Base-by-base conservation (phyloP, 352 stramenopile species). In the Pythium rishiriense region DNA sequence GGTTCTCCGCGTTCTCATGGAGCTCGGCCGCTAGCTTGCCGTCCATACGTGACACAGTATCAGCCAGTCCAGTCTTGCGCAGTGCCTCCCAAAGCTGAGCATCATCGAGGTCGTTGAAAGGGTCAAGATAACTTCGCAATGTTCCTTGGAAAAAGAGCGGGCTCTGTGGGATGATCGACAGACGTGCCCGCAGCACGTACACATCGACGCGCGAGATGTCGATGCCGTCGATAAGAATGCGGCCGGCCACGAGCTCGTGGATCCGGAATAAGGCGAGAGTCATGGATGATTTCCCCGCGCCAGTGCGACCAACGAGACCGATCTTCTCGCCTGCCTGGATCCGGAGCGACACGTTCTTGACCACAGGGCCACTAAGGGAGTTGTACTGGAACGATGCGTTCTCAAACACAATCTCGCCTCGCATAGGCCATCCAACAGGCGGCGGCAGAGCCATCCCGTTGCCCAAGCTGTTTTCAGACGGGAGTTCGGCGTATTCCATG, bases 221-320 rank as follows among this genome's bases (percentile, higher is more conserved):
- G 11, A 70, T 33, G 35, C 49, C 67, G 37, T 77, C 70, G 33
- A 77, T 70, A 26, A 64, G 14, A 37, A 78, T 73, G 3, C 51
- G 60, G 4, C 49, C 60, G 6, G 60, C 33, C 12, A 55, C 41
- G 37, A 67, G 45, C 25, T 67, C 60, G 41, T 67, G 60, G 37
- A 67, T 67, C 0, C 60, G 60, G 24, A 67, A 67, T 6, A 67
- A 50, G 1, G 60, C 60, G 39, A 67, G 52, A 29, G 45, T 50
- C 9, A 67, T 0, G 5, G 60, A 67, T 8, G 60, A 67, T 24
- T 67, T 67, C 14, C 60, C 60, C 10, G 61, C 45, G 43, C 64
- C 45, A 10, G 88, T 97, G 51, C 88, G 69, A 17, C 90, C 90
- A 6, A 96, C 85, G 4, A 97, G 72, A 31, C 85, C 90, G 67